These are phyloP conservation scores for Globisporangium cederbergense DNA, from an alignment of 352 stramenopile genomes.

Conservation along the genomic window DNA sequence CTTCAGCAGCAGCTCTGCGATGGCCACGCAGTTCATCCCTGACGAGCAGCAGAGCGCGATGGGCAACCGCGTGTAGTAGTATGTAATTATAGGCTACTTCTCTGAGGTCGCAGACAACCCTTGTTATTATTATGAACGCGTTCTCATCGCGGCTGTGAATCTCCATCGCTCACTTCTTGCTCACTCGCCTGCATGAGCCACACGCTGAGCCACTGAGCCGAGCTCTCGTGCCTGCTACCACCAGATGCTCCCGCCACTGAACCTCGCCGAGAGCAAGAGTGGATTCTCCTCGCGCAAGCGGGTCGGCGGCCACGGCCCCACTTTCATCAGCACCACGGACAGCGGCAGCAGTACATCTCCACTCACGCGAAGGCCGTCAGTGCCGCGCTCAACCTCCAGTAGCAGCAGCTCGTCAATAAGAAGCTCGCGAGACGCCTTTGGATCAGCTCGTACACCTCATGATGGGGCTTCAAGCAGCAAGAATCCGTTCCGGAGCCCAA, in stretches of 20 bases:
- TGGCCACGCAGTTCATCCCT: background rate
- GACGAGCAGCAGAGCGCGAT: constrained; percentile 2
- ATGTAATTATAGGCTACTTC: background rate
- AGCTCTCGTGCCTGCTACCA: background rate
- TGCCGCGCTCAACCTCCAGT: background rate
- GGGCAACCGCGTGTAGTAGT: background rate
- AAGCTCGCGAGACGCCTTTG: background rate
- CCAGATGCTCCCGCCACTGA: constrained; percentile 41
- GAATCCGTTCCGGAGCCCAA: background rate
- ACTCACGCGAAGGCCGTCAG: background rate
- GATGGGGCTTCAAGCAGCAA: background rate
- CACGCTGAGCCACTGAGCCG: background rate
- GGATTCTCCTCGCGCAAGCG: constrained; percentile 35
- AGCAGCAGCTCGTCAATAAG: background rate
- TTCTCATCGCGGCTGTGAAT: too few relatives aligned
- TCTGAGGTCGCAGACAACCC: background rate
- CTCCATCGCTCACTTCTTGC: background rate
- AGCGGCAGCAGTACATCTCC: background rate
- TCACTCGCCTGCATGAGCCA: background rate
- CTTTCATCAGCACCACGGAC: constrained; percentile 4
- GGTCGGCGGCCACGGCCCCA: constrained; percentile 19
- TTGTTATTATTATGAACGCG: background rate
- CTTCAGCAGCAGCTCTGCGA: constrained; percentile 38
- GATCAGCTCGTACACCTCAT: background rate
- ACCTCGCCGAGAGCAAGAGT: constrained; percentile 29